A percentile compares a stretch with the other conserved stretches of the same genome.
These are phyloP conservation scores for Saposhnikovia divaricata DNA, from an alignment of 129 eudicot genomes.

Conservation along the genomic window DNA sequence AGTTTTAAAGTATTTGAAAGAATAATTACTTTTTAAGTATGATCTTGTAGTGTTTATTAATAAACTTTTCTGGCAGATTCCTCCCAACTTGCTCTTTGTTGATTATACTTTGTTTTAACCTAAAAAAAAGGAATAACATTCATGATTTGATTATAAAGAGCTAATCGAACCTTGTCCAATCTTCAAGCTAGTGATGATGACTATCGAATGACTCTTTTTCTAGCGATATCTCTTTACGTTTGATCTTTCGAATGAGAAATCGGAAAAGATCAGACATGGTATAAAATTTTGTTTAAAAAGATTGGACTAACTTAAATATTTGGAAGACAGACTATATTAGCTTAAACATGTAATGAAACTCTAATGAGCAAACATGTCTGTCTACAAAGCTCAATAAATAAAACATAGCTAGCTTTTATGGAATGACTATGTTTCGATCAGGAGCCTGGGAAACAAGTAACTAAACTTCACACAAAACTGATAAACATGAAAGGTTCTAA, in stretches of 20 bases:
- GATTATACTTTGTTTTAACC: neutral
- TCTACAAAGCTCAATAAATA: constrained; percentile 6
- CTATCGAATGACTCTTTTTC: neutral
- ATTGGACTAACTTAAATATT: neutral
- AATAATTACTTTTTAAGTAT: neutral
- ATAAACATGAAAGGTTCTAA: constrained; percentile 3
- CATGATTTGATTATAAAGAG: neutral
- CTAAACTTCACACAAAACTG: constrained; percentile 19
- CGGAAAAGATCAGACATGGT: neutral
- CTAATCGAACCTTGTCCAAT: neutral
- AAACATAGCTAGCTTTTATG: neutral
- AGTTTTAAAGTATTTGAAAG: neutral
- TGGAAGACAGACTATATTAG: neutral
- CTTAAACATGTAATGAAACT: neutral
- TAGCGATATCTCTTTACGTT: neutral
- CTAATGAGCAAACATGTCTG: neutral
- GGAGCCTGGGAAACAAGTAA: constrained; percentile 13
- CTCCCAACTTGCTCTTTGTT: constrained; percentile 37
- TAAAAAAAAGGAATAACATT: neutral
- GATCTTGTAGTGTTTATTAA: neutral
- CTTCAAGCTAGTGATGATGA: neutral
- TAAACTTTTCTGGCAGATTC: constrained; percentile 43
- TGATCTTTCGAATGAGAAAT: neutral
- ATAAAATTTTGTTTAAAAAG: neutral
- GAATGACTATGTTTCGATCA: neutral